Base-by-base conservation (phyloP, 345 rosid genomes). In the Eucalyptus sp. region DNA sequence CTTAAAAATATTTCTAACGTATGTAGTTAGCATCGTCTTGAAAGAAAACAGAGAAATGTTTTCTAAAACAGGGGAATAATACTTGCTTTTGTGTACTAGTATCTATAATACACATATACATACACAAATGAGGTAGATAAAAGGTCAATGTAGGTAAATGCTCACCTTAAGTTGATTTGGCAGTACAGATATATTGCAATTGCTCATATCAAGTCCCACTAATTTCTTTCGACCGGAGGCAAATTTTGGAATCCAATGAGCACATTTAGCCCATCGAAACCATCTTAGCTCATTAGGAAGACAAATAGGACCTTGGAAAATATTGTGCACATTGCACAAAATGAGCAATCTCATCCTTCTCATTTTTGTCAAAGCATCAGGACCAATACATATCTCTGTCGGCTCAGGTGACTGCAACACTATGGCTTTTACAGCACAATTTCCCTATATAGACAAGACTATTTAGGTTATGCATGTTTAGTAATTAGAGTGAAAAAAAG, bases 381-480 rank as follows among this genome's bases (percentile, higher is more conserved):
- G 76, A n/a, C 10, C 9, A 0, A n/a, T 14, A 14, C 10, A n/a
- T 4, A 66, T 14, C 41, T 66, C 3, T 15, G 3, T n/a, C 10
- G 1, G 2, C 37, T 66, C 2, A 14, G 5, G 41, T 66, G 4
- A 3, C 41, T 66, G 3, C 76, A 66, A 66, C 76, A 66, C 41
- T 14, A 66, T n/a, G 76, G 76, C 76, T 2, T 66, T n/a, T 7
- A n/a, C 76, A n/a, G 3, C 18, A 13, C 76, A 66, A 66, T 66
- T 3, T 4, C 22, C 41, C 76, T 66, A 4, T 8, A n/a, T 4
- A 66, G 0, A 31, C 6, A 31, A 31, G 11, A 31, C 5, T 31
- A 66, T 31, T 31, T 31, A 7, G 41, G 79, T 66, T 7, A 66
- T 66, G 79, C 12, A 66, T 31, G 9, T 66, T 31, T 8, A 66